These are phyloP conservation scores for Dactylellina leptospora DNA, from an alignment of 2,329 filamentous ascomycete species.

Conservation along the genomic window DNA sequence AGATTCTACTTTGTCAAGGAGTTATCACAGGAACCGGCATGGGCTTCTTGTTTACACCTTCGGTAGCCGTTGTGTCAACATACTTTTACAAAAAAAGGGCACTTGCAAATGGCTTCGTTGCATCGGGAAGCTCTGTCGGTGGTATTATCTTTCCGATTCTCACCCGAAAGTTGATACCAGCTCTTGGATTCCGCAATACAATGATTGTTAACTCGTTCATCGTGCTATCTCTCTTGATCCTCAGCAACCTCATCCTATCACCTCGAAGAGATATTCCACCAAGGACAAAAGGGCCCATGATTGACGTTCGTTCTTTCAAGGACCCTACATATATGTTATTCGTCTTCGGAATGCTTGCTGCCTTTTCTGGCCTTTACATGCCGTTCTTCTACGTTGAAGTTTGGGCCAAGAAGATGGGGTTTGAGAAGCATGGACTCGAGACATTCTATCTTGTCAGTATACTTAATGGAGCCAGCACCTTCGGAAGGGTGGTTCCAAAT, in stretches of 20 bases:
- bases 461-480: slow-evolving; percentile 63
- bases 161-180: slow-evolving; percentile 67
- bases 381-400: slow-evolving; percentile 64
- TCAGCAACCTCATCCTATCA: slow-evolving; percentile 65
- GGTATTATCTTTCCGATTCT: slow-evolving; percentile 72
- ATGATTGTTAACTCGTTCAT: slow-evolving; percentile 69
- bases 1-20: slow-evolving; percentile 63
- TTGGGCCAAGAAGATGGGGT: slow-evolving; percentile 35
- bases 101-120: slow-evolving; percentile 69
- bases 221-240: slow-evolving; percentile 61
- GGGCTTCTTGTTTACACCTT: slow-evolving; percentile 67
- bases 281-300: slow-evolving; percentile 61
- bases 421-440: slow-evolving; percentile 44
- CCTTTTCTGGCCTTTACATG: slow-evolving; percentile 64
- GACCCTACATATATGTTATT: slow-evolving; percentile 64
- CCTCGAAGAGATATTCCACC: slow-evolving; percentile 61
- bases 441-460: slow-evolving; percentile 63
- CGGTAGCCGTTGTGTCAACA: slow-evolving; percentile 67
- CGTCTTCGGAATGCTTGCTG: slow-evolving; percentile 59
- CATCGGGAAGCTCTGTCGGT: slow-evolving; percentile 70
- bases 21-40: slow-evolving; percentile 68
- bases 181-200: slow-evolving; percentile 72
- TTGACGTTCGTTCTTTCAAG: slow-evolving; percentile 66
- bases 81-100: slow-evolving; percentile 71
- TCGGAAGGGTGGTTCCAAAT: slow-evolving; percentile 63